Evolutionary conservation across 1,284 basidiomycete species (phyloP).

Genomic region (Fomitopsis pinicola): DNA sequence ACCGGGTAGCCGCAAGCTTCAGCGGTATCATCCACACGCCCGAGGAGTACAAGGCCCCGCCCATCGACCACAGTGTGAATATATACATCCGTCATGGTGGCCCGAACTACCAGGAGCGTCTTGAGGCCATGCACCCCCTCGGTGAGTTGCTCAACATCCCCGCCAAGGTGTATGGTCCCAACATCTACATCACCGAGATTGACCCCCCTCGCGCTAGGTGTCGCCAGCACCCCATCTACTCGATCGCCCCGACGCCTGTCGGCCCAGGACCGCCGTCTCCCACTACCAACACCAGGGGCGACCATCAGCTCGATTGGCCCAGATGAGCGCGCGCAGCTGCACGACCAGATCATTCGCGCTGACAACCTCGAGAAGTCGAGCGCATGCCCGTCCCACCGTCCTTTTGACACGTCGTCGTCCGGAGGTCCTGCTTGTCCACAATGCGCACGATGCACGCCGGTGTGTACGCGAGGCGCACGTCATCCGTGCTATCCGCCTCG

Average conservation of each 20-base stretch:
- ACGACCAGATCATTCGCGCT: constrained; percentile 90
- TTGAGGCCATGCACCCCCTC: constrained; percentile 97
- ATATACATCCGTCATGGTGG: constrained; percentile 98
- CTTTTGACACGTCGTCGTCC: no score
- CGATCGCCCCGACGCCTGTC: constrained; percentile 35
- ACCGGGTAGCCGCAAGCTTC: constrained; percentile 99
- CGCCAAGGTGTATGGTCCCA: constrained; percentile 96
- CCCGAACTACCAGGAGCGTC: constrained; percentile 99
- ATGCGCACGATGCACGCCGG: no score
- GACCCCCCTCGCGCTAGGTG: constrained; percentile 95
- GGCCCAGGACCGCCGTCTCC: constrained; percentile 34
- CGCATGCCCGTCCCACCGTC: constrained; percentile 75
- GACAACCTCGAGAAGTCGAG: constrained; percentile 40
- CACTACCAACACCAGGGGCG: constrained; percentile 17
- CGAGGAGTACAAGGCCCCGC: constrained; percentile 87
- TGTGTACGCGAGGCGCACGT: no score
- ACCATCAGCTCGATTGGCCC: constrained; percentile 73
- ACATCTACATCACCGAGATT: constrained; percentile 98
- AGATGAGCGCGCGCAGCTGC: constrained; percentile 77
- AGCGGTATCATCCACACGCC: constrained; percentile 99
- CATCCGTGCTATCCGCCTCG: no score
- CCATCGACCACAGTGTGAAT: constrained; percentile 82
- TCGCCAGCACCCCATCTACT: constrained; percentile 45
- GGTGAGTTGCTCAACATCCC: constrained; percentile 97
- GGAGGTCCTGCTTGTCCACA: no score